Percentiles rank a stretch among this genome's conserved stretches.
These are phyloP conservation scores for Penicillium sp. DNA, from an alignment of 2,329 filamentous ascomycete genomes.

Conservation along the genomic window DNA sequence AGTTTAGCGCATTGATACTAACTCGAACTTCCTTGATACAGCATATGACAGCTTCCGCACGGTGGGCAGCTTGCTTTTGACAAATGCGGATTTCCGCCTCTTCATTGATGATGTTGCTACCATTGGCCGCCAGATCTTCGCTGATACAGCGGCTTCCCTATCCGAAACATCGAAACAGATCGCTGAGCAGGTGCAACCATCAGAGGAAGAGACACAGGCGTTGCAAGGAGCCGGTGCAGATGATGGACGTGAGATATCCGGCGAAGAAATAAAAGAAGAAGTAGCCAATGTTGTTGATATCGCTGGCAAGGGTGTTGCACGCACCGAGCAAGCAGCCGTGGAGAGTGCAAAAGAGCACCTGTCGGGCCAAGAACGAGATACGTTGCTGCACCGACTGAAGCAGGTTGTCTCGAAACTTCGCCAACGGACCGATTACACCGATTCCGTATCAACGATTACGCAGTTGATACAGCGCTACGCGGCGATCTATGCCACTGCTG, in stretches of 20 bases:
- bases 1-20: constrained; percentile 15
- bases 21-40: constrained; percentile 37
- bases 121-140: constrained; percentile 81
- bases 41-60: constrained; percentile 82
- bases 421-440: constrained; percentile 77
- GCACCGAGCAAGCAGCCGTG: constrained; percentile 60
- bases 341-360: constrained; percentile 76
- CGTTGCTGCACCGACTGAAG: constrained; percentile 75
- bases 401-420: constrained; percentile 73
- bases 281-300: constrained; percentile 56
- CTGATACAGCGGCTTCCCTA: constrained; percentile 79
- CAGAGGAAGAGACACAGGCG: constrained; percentile 61
- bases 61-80: constrained; percentile 79
- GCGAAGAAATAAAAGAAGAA: constrained; percentile 65
- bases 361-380: constrained; percentile 70
- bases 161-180: constrained; percentile 75
- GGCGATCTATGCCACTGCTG: constrained; percentile 72
- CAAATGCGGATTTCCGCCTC: constrained; percentile 86
- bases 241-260: constrained; percentile 56
- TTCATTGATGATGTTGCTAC: constrained; percentile 80
- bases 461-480: constrained; percentile 78
- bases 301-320: constrained; percentile 40
- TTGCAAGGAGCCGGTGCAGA: constrained; percentile 51
- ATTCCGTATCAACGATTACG: constrained; percentile 80
- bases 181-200: constrained; percentile 73